Conservation (phyloP, 2,329 filamentous ascomycete species). For the Fusarium foetens region DNA sequence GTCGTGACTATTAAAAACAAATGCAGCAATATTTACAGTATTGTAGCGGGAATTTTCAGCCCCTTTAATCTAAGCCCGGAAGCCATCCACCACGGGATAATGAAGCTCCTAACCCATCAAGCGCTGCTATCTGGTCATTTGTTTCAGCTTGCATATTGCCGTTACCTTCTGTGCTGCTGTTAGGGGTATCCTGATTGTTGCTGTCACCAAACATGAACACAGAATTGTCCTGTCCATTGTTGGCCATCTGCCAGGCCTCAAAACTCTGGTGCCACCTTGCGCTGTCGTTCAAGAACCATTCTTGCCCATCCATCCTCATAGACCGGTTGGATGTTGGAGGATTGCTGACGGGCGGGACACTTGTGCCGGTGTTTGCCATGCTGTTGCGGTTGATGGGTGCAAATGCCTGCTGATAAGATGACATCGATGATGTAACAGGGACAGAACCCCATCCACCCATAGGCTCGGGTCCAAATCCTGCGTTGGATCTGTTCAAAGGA, state of each 20-base stretch:
- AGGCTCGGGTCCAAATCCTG: slow-evolving; percentile 39
- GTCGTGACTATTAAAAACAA: background rate
- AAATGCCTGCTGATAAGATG: slow-evolving; percentile 38
- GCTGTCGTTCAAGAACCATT: slow-evolving; percentile 68
- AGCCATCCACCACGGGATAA: slow-evolving; percentile 50
- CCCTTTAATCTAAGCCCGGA: slow-evolving; percentile 48
- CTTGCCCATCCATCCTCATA: slow-evolving; percentile 60
- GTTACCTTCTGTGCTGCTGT: slow-evolving; percentile 28
- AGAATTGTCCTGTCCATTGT: slow-evolving; percentile 38
- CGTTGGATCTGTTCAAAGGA: slow-evolving; percentile 33
- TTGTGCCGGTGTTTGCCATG: slow-evolving; percentile 20
- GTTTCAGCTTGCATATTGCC: slow-evolving; percentile 31
- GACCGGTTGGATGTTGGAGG: slow-evolving; percentile 32
- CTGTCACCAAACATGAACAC: slow-evolving; percentile 47
- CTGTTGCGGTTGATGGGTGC: slow-evolving; percentile 29
- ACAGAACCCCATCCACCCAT: slow-evolving; percentile 43
- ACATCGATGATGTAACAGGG: slow-evolving; percentile 31
- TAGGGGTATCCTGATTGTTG: slow-evolving; percentile 33
- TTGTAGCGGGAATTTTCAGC: background rate
- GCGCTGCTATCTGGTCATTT: slow-evolving; percentile 40
- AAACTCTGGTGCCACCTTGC: slow-evolving; percentile 69
- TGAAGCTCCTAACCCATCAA: slow-evolving; percentile 49
- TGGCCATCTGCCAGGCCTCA: slow-evolving; percentile 60
- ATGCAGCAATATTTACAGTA: slow-evolving; percentile 2
- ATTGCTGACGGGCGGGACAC: slow-evolving; percentile 39